phyloP scores from a whole-genome alignment of 805 yeast species.

The Hanseniaspora jakobsenii region DNA sequence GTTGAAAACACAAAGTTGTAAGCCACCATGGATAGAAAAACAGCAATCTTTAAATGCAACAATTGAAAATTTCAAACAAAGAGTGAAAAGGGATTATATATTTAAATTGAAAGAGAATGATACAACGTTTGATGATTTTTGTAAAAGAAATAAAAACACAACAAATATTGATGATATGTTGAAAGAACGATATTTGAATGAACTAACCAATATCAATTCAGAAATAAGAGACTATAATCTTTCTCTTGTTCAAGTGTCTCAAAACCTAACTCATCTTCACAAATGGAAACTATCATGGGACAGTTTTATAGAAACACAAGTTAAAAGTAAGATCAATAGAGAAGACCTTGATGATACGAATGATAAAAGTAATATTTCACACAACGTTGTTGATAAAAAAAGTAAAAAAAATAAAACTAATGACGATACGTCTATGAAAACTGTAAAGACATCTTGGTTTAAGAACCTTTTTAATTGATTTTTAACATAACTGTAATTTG shows the following conservation, averaged over 20 bases:
- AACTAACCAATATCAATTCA: neutral
- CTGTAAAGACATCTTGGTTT: neutral
- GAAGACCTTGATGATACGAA: neutral
- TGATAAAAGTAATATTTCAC: neutral
- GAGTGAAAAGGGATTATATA: constrained; percentile 21
- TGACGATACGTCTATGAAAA: neutral
- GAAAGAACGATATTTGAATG: neutral
- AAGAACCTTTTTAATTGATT: no score
- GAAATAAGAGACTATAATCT: constrained; percentile 5
- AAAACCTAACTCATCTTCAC: neutral
- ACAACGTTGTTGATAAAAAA: no score
- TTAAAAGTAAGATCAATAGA: no score
- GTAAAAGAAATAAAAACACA: no score
- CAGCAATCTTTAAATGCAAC: constrained; percentile 46
- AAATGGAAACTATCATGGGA: constrained; percentile 1
- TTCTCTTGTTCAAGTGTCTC: constrained; percentile 1
- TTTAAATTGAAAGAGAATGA: constrained; percentile 31
- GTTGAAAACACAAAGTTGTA: constrained; percentile 58
- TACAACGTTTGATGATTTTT: constrained; percentile 28
- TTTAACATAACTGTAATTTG: no score
- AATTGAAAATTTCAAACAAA: constrained; percentile 37
- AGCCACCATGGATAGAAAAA: constrained; percentile 85
- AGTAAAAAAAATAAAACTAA: neutral
- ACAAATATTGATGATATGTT: constrained; percentile 41
- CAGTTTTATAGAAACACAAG: no score